phyloP scores from a whole-genome alignment of 768 basidiomycete genomes.

The Cystofilobasidium macerans region DNA sequence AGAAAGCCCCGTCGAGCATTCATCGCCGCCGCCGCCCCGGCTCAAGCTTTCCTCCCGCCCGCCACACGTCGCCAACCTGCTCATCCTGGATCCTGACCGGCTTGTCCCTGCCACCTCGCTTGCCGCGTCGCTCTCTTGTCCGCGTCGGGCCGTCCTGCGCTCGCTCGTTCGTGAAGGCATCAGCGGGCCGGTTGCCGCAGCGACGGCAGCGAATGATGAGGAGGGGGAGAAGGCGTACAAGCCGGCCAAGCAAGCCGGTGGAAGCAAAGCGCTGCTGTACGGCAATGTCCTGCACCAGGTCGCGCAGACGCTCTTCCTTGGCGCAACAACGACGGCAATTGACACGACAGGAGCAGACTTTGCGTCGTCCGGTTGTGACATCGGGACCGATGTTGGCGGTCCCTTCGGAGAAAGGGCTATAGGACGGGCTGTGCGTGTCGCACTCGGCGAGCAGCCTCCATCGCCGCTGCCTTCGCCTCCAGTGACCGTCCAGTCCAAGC shows the following conservation, averaged over 20 bases:
- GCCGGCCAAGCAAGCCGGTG: conserved; percentile 21
- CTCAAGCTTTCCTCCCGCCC: conserved; percentile 51
- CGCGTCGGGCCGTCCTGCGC: conserved; percentile 69
- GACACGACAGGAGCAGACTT: background rate
- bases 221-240: conserved; percentile 29
- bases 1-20: too few relatives aligned
- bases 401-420: too few relatives aligned
- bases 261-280: conserved; percentile 48
- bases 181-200: conserved; percentile 50
- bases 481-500: background rate
- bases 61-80: conserved; percentile 46
- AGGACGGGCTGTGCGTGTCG: too few relatives aligned
- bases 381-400: too few relatives aligned
- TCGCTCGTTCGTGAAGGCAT: conserved; percentile 42
- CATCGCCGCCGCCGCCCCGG: background rate
- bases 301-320: conserved; percentile 55
- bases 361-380: too few relatives aligned
- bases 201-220: conserved; percentile 75
- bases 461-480: too few relatives aligned
- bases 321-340: background rate
- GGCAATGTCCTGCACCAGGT: conserved; percentile 90
- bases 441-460: too few relatives aligned
- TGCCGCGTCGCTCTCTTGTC: conserved; percentile 68
- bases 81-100: conserved; percentile 85
- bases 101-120: conserved; percentile 84